Evolutionary conservation across 2,329 filamentous ascomycete species (phyloP).

Genomic region (Neonectria neomacrospora): DNA sequence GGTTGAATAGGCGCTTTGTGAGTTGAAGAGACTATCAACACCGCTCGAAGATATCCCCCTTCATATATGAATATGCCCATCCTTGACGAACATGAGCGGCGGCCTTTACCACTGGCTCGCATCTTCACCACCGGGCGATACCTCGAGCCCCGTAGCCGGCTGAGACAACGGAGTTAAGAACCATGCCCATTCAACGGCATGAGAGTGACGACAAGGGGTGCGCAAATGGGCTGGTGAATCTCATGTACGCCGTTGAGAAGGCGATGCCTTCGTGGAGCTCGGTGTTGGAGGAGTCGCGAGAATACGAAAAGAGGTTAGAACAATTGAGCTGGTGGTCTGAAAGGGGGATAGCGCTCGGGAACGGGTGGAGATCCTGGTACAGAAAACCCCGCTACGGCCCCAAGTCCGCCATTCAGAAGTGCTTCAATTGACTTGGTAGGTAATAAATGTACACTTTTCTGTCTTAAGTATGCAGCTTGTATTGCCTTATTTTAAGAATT

Average conservation of each 20-base stretch:
- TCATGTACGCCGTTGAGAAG: neutral
- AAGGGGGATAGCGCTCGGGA: neutral
- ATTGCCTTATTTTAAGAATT: too few species aligned
- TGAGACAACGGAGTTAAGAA: constrained; percentile 9
- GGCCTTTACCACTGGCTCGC: neutral
- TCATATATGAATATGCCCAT: constrained; percentile 6
- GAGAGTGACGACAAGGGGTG: neutral
- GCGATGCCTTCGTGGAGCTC: neutral
- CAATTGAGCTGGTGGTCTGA: neutral
- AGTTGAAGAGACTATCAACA: neutral
- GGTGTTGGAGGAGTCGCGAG: neutral
- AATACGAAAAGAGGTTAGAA: constrained; percentile 26
- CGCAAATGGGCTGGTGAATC: too few species aligned
- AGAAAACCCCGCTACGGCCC: neutral
- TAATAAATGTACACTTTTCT: too few species aligned
- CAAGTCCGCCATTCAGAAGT: too few species aligned
- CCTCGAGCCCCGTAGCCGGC: neutral
- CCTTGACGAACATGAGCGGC: neutral
- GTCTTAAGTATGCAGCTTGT: too few species aligned
- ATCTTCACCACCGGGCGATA: neutral
- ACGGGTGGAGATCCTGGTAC: neutral
- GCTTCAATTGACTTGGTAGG: too few species aligned
- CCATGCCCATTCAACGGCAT: neutral
- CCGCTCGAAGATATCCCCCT: neutral
- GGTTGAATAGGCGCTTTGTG: neutral